Evolutionary conservation across 2,329 filamentous ascomycete species (phyloP).

Genomic region (Phialophora expanda): DNA sequence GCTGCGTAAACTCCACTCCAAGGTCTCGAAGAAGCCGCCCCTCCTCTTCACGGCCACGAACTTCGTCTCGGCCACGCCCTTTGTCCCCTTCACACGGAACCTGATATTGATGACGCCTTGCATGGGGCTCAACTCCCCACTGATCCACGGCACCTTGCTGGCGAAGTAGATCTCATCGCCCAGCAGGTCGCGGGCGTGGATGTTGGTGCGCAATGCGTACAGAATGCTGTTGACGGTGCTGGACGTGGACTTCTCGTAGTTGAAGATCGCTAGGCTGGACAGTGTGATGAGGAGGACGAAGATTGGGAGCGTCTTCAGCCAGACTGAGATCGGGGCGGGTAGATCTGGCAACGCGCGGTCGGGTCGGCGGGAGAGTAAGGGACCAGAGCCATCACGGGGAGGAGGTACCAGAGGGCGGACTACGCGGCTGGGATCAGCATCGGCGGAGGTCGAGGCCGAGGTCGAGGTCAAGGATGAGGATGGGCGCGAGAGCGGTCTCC

Average conservation of each 20-base stretch:
- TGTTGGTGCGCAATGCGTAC: conserved; percentile 85
- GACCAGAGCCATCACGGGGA: conserved; percentile 57
- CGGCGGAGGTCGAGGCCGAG: neutral
- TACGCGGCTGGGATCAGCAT: conserved; percentile 16
- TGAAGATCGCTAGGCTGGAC: conserved; percentile 89
- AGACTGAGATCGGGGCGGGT: conserved; percentile 55
- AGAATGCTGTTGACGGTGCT: conserved; percentile 85
- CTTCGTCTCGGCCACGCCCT: conserved; percentile 72
- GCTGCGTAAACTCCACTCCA: conserved; percentile 83
- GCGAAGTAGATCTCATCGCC: conserved; percentile 88
- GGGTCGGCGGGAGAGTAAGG: conserved; percentile 58
- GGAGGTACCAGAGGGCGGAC: conserved; percentile 50
- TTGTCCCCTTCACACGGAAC: conserved; percentile 84
- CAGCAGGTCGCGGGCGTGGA: conserved; percentile 73
- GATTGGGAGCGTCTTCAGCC: conserved; percentile 76
- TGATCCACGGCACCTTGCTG: conserved; percentile 79
- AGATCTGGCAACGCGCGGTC: conserved; percentile 59
- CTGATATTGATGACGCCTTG: conserved; percentile 86
- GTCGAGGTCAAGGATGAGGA: neutral
- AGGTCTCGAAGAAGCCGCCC: conserved; percentile 79
- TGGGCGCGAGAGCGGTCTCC: neutral
- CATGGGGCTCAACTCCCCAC: conserved; percentile 88
- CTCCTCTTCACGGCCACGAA: conserved; percentile 72
- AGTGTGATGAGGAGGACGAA: conserved; percentile 74
- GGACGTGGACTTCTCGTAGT: conserved; percentile 95